Base-by-base conservation (phyloP, 306 rosid species). In the Sicyos baderoa region DNA sequence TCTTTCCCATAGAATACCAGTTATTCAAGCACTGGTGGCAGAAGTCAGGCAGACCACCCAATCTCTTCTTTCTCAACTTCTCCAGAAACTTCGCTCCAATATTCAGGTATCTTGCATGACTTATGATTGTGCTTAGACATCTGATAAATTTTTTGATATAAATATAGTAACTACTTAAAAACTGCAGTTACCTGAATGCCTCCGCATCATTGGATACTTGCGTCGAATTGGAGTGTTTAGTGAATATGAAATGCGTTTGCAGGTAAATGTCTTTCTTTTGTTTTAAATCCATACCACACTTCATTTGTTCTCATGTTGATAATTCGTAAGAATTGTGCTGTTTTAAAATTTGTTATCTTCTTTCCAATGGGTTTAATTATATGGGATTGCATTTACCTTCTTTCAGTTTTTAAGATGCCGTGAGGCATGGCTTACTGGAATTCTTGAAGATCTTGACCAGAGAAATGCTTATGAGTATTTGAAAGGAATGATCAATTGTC, bases 81-180 rank as follows among this genome's bases (percentile, higher is more conserved):
- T 90, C 72, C 99, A 84, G 79, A 94, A 88, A 83, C 99, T 94
- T 75, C 99, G 96, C 48, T 94, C 99, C 53, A 94, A 94, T 79
- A 88, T 94, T 83, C 99, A 94, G 99, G 99, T 88, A 52, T 42
- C 42, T 54, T 78, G 65, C 67, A 49, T 17, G 60, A 16, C 16
- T 50, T 54, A 70, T 77, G 59, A 71, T 80, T 25, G 25, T 80
- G 51, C 62, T 13, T 22, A 60, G 37, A 25, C n/a, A n/a, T n/a
- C 40, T n/a, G n/a, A n/a, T n/a, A n/a, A 25, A 25, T 1, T 15
- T 18, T 72, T 61, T 61, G 44, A 48, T 71, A 57, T 72, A 4
- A 22, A 32, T 80, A 77, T 54, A 49, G 15, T 67, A 21, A 58
- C n/a, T n/a, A 52, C 70, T 76, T 62, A 72, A 76, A 74, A 70